Conservation (phyloP, 2,329 filamentous ascomycete species). For the Graphilbum fragrans region DNA sequence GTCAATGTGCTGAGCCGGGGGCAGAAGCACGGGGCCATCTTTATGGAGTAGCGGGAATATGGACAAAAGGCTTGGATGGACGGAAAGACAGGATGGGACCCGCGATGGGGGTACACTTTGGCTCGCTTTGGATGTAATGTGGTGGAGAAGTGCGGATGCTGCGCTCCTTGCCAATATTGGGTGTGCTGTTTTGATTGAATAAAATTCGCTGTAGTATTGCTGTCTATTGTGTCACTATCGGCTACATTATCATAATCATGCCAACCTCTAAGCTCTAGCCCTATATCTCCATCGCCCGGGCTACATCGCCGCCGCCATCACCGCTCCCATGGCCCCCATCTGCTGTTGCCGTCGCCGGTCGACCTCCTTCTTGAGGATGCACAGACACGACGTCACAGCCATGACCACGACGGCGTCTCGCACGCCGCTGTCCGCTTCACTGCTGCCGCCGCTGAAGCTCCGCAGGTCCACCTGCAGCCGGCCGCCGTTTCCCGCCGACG, state of each 20-base stretch:
- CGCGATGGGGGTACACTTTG: too few relatives aligned
- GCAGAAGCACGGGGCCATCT: slow-evolving; percentile 17
- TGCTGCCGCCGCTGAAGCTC: slow-evolving; percentile 9
- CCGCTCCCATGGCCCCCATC: slow-evolving; percentile 20
- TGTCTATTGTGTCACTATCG: too few relatives aligned
- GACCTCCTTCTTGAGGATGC: slow-evolving; percentile 55
- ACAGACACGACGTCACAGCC: slow-evolving; percentile 41
- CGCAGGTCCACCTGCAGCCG: slow-evolving; percentile 24
- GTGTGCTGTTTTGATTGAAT: too few relatives aligned
- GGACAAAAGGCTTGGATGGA: too few relatives aligned
- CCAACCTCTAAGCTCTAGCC: too few relatives aligned
- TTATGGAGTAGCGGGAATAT: slow-evolving; percentile 8
- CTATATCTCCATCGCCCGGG: too few relatives aligned
- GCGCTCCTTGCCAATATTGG: too few relatives aligned
- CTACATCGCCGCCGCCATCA: not conserved
- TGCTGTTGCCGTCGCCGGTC: slow-evolving; percentile 43
- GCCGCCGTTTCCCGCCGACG: slow-evolving; percentile 37
- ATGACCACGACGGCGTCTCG: slow-evolving; percentile 33
- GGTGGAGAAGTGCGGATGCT: too few relatives aligned
- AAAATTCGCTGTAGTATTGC: too few relatives aligned
- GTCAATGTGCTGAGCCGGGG: slow-evolving; percentile 14
- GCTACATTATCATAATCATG: too few relatives aligned
- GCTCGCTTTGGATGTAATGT: too few relatives aligned
- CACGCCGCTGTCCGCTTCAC: slow-evolving; percentile 9
- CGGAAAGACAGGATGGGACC: too few relatives aligned